A percentile compares a stretch with the other conserved stretches of the same genome.
phyloP scores from a whole-genome alignment of 1,139 yeast genomes.

The Martiniozyma asiatica region DNA sequence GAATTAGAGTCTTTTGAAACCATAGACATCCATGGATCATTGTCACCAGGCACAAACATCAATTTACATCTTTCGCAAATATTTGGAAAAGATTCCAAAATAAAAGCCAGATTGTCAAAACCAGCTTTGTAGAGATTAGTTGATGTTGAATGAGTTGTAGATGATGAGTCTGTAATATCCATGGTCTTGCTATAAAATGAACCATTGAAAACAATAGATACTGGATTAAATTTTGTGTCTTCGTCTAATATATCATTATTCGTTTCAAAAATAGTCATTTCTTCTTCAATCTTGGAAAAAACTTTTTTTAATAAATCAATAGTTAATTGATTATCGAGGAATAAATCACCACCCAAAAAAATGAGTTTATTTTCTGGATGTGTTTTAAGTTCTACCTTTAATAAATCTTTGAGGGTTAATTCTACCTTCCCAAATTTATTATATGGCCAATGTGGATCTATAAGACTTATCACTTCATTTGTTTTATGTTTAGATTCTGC shows the following conservation, averaged over 20 bases:
- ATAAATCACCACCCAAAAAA: slow-evolving; percentile 64
- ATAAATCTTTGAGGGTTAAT: slow-evolving; percentile 37
- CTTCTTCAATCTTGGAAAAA: slow-evolving; percentile 36
- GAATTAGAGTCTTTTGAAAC: slow-evolving; percentile 55
- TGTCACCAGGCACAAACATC: slow-evolving; percentile 67
- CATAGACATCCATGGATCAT: slow-evolving; percentile 87
- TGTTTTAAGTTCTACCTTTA: slow-evolving; percentile 39
- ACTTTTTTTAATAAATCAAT: slow-evolving; percentile 53
- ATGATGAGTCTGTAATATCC: slow-evolving; percentile 31
- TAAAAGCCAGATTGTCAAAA: slow-evolving; percentile 58
- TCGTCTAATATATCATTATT: slow-evolving; percentile 2
- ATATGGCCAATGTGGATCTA: slow-evolving; percentile 70
- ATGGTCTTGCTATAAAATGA: slow-evolving; percentile 64
- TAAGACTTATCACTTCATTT: slow-evolving; percentile 59
- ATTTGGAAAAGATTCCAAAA: slow-evolving; percentile 37
- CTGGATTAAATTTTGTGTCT: slow-evolving; percentile 1
- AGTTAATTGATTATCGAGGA: slow-evolving; percentile 45
- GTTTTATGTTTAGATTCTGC: slow-evolving; percentile 63
- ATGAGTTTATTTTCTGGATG: slow-evolving; percentile 43
- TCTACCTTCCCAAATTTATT: slow-evolving; percentile 37
- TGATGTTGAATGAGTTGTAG: slow-evolving; percentile 28
- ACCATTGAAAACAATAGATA: slow-evolving; percentile 44
- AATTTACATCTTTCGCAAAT: slow-evolving; percentile 16
- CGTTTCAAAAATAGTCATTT: slow-evolving; percentile 11
- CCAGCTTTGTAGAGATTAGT: slow-evolving; percentile 52